A percentile compares a stretch with the other conserved stretches of the same genome.
phyloP scores from a whole-genome alignment of 805 yeast species.

The Kregervanrija fluxuum region DNA sequence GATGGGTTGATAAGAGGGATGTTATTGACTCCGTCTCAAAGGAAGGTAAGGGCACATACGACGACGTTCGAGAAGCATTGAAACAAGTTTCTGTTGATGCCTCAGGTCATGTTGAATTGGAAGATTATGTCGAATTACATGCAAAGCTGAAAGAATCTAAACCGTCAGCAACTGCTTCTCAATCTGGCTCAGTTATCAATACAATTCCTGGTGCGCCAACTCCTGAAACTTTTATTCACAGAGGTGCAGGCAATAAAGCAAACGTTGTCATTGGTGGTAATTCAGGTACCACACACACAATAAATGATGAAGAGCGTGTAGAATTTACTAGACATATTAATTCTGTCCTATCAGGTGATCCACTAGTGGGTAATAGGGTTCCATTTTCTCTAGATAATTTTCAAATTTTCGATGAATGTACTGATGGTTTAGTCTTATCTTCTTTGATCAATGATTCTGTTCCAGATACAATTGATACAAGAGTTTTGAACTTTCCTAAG shows the following conservation, averaged over 20 bases:
- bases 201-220: conserved; percentile 16
- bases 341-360: conserved; percentile 82
- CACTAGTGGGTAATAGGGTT: conserved; percentile 72
- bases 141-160: conserved; percentile 65
- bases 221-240: conserved; percentile 34
- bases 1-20: conserved; percentile 88
- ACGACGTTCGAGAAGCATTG: conserved; percentile 87
- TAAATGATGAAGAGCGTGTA: conserved; percentile 92
- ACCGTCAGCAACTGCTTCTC: conserved; percentile 12
- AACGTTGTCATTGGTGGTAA: conserved; percentile 75
- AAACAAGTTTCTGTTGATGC: conserved; percentile 91
- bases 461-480: conserved; percentile 96
- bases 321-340: conserved; percentile 97
- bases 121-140: conserved; percentile 80
- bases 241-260: conserved; percentile 53
- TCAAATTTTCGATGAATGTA: conserved; percentile 93
- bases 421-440: conserved; percentile 89
- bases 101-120: conserved; percentile 93
- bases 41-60: conserved; percentile 77
- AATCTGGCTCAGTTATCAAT: not conserved
- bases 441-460: conserved; percentile 95
- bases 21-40: conserved; percentile 78
- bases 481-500: conserved; percentile 88
- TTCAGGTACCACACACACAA: conserved; percentile 90
- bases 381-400: conserved; percentile 93